Evolutionary conservation across 495 filamentous ascomycete genomes (phyloP).

Genomic region (Lasiosphaeria ovina): DNA sequence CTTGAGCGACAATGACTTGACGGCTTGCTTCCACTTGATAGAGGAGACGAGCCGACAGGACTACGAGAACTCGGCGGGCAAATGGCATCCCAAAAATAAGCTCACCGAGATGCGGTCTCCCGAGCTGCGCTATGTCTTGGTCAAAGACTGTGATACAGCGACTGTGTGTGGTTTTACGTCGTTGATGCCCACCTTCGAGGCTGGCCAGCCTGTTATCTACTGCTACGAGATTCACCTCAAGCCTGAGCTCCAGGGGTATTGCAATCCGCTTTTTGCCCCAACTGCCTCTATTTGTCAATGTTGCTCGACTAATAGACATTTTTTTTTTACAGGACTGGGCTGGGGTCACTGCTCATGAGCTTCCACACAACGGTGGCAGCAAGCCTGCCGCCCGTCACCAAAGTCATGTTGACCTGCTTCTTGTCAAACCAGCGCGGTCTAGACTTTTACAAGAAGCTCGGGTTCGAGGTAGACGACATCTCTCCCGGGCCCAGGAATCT

Average conservation of each 20-base stretch:
- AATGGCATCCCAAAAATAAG: slow-evolving; percentile 73
- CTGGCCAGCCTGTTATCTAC: slow-evolving; percentile 70
- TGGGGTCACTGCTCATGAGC: slow-evolving; percentile 44
- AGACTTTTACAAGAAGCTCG: slow-evolving; percentile 65
- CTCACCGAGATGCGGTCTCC: slow-evolving; percentile 70
- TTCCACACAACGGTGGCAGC: slow-evolving; percentile 41
- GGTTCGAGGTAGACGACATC: slow-evolving; percentile 65
- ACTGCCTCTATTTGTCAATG: neutral
- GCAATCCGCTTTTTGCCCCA: neutral
- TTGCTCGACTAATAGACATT: neutral
- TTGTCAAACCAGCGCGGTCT: slow-evolving; percentile 59
- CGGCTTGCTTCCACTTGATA: slow-evolving; percentile 68
- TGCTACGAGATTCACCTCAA: slow-evolving; percentile 85
- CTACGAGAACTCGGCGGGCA: slow-evolving; percentile 61
- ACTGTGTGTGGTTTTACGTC: slow-evolving; percentile 66
- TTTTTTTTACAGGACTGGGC: slow-evolving; percentile 39
- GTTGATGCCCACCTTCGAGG: slow-evolving; percentile 81
- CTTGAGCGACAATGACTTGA: slow-evolving; percentile 53
- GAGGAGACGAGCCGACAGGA: slow-evolving; percentile 63
- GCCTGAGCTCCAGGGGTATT: slow-evolving; percentile 49
- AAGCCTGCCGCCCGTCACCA: slow-evolving; percentile 55
- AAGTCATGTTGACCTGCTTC: slow-evolving; percentile 86
- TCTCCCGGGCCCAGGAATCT: slow-evolving; percentile 62
- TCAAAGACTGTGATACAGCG: slow-evolving; percentile 39
- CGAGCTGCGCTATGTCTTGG: slow-evolving; percentile 65